These are phyloP conservation scores for Jatropha podagrica DNA, from an alignment of 441 rosid species.

Conservation along the genomic window DNA sequence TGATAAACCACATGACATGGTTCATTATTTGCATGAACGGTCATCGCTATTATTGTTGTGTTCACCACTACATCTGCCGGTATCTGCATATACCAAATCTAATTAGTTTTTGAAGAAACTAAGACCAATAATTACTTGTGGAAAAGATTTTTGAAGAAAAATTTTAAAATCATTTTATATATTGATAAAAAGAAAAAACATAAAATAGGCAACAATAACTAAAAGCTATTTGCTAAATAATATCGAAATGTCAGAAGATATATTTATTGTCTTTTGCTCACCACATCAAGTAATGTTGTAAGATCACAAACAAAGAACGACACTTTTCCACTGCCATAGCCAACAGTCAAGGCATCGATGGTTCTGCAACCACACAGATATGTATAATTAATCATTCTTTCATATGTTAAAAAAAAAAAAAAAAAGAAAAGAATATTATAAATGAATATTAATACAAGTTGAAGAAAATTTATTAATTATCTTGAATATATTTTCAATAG, in stretches of 20 bases:
- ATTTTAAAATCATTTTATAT: too few relatives aligned
- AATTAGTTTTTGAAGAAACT: background rate
- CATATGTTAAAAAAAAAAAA: too few relatives aligned
- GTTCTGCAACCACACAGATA: slow-evolving; percentile 38
- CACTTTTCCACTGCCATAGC: slow-evolving; percentile 61
- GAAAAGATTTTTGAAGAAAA: too few relatives aligned
- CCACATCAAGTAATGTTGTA: slow-evolving; percentile 47
- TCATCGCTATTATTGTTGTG: slow-evolving; percentile 59
- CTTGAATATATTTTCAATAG: too few relatives aligned
- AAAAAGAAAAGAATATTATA: too few relatives aligned
- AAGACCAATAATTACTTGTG: too few relatives aligned
- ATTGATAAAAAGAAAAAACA: too few relatives aligned
- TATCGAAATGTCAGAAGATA: background rate
- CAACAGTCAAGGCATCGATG: slow-evolving; percentile 56
- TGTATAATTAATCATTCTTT: too few relatives aligned
- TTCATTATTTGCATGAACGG: slow-evolving; percentile 45
- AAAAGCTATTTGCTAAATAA: too few relatives aligned
- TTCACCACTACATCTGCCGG: slow-evolving; percentile 97
- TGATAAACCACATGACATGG: slow-evolving; percentile 49
- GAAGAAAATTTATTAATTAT: too few relatives aligned
- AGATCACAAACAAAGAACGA: slow-evolving; percentile 52
- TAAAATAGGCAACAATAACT: too few relatives aligned
- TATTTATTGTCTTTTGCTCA: slow-evolving; percentile 19
- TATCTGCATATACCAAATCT: slow-evolving; percentile 32
- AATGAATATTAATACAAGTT: background rate